These are phyloP conservation scores for Polytolypa hystricis DNA, from an alignment of 2,329 filamentous ascomycete genomes.

Conservation along the genomic window DNA sequence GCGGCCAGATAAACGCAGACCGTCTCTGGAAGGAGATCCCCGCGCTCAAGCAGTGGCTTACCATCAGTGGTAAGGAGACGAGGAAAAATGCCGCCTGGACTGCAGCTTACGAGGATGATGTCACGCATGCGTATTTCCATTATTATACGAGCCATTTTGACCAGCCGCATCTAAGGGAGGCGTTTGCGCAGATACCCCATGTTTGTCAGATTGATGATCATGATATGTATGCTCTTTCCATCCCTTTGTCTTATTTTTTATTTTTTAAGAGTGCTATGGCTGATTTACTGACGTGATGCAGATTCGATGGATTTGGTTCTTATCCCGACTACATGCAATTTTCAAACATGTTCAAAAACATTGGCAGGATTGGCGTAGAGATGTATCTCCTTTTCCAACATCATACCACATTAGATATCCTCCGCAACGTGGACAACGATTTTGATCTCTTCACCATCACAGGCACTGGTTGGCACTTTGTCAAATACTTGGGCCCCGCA, in stretches of 20 bases:
- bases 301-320: slow-evolving; percentile 92
- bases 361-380: slow-evolving; percentile 85
- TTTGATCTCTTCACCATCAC: slow-evolving; percentile 92
- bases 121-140: slow-evolving; percentile 93
- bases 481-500: slow-evolving; percentile 88
- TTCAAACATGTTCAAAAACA: slow-evolving; percentile 96
- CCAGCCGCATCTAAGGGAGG: slow-evolving; percentile 85
- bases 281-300: slow-evolving; percentile 27
- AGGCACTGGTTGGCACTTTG: slow-evolving; percentile 95
- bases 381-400: slow-evolving; percentile 99
- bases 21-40: slow-evolving; percentile 94
- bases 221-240: slow-evolving; percentile 65
- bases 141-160: slow-evolving; percentile 99
- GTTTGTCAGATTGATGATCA: slow-evolving; percentile 90
- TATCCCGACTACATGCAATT: slow-evolving; percentile 98
- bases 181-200: slow-evolving; percentile 95
- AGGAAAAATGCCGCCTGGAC: slow-evolving; percentile 87
- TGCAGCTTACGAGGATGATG: slow-evolving; percentile 87
- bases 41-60: slow-evolving; percentile 85
- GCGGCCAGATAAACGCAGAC: slow-evolving; percentile 92
- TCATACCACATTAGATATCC: slow-evolving; percentile 86
- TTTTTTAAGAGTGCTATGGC: neutral
- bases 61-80: slow-evolving; percentile 85
- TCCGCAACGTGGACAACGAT: slow-evolving; percentile 80
- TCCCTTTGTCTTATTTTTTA: neutral